phyloP scores from a whole-genome alignment of 495 filamentous ascomycete genomes.

The Glonium stellatum region DNA sequence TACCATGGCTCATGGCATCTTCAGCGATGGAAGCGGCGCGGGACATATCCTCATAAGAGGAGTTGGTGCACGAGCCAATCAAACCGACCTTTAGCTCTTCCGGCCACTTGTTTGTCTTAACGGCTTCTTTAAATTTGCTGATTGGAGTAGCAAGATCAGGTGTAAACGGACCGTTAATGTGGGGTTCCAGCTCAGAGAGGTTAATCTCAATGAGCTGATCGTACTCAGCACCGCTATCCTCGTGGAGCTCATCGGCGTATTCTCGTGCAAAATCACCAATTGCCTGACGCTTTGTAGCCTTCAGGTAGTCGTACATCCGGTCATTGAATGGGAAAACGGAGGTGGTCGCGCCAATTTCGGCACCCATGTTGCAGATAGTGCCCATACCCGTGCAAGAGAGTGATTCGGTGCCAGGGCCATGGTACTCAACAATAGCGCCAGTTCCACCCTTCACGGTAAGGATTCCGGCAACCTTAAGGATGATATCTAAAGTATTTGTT shows the following conservation, averaged over 20 bases:
- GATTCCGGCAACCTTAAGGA: slow-evolving; percentile 95
- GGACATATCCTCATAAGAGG: slow-evolving; percentile 98
- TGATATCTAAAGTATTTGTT: slow-evolving; percentile 60
- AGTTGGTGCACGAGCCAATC: slow-evolving; percentile 99
- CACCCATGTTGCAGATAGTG: slow-evolving; percentile 53
- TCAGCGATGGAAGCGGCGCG: slow-evolving; percentile 90
- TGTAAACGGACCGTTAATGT: slow-evolving; percentile 99
- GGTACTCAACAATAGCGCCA: slow-evolving; percentile 93
- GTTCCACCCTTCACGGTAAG: slow-evolving; percentile 98
- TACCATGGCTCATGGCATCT: slow-evolving; percentile 85
- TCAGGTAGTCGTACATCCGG: slow-evolving; percentile 91
- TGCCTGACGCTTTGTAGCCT: slow-evolving; percentile 79
- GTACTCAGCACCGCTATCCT: slow-evolving; percentile 92
- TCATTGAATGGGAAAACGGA: slow-evolving; percentile 99
- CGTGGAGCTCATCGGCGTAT: slow-evolving; percentile 79
- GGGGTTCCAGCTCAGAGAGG: slow-evolving; percentile 87
- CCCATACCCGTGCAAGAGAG: slow-evolving; percentile 63
- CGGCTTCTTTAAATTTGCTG: slow-evolving; percentile 93
- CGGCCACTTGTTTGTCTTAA: slow-evolving; percentile 91
- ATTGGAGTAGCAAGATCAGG: slow-evolving; percentile 97
- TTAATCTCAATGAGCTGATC: slow-evolving; percentile 96
- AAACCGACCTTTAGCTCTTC: slow-evolving; percentile 95
- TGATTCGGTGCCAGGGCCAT: slow-evolving; percentile 73
- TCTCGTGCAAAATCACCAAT: slow-evolving; percentile 84
- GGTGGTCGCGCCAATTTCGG: slow-evolving; percentile 94